Conservation (phyloP, 2,329 filamentous ascomycete genomes). For the Penicillium sp. region DNA sequence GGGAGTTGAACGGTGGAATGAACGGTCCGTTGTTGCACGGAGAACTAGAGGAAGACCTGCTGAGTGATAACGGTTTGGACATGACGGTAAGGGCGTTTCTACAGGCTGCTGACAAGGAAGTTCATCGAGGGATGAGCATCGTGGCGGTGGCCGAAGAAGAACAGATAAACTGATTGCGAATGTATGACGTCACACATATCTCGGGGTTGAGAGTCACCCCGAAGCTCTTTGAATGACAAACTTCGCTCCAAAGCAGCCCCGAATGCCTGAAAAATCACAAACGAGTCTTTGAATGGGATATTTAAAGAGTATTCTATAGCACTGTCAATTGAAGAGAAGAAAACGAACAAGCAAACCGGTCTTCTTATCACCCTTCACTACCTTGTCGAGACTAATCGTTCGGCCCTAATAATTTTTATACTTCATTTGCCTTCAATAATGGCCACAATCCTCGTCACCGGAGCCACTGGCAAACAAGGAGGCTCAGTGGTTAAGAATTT, state of each 20-base stretch:
- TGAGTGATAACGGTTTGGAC: constrained; percentile 19
- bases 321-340: neutral
- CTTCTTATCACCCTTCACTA: neutral
- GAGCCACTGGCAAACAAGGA: constrained; percentile 46
- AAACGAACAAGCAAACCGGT: no score
- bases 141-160: constrained; percentile 12
- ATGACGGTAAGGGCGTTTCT: constrained; percentile 21
- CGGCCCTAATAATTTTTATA: neutral
- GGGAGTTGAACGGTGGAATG: constrained; percentile 26
- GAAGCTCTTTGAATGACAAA: neutral
- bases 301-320: neutral
- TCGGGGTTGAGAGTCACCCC: neutral
- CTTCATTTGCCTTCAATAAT: constrained; percentile 1
- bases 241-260: neutral
- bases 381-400: neutral
- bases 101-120: constrained; percentile 13
- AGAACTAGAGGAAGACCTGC: constrained; percentile 28
- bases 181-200: neutral
- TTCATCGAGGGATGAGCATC: constrained; percentile 21
- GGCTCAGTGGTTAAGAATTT: constrained; percentile 33
- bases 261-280: neutral
- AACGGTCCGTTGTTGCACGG: constrained; percentile 37
- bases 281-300: neutral
- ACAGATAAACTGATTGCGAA: neutral
- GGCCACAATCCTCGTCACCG: constrained; percentile 35